Evolutionary conservation across 805 yeast species (phyloP), one percentile per base, ranked within the genome.

Genomic region (Novakomyces olei): DNA sequence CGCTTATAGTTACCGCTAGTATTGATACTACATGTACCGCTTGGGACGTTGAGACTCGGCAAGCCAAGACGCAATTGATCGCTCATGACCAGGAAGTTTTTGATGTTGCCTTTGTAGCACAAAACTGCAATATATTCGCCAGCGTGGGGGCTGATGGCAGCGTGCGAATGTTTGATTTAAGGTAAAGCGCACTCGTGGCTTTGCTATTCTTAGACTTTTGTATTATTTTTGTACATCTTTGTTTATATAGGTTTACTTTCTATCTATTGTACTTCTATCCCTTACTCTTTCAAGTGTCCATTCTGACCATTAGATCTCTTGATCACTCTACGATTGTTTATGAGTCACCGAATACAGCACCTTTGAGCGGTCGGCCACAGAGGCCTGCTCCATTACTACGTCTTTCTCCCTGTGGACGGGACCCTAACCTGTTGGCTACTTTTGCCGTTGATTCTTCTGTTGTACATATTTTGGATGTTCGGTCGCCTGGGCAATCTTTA

Each of bases 11-110:
- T 24, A 79, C 95, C 1, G 68, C 85, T 39, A 72, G 88, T 15
- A 78, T 85, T 7, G 98, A 88, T 53, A 88, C 98, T 1, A 88
- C 98, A 1, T 88, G 98, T 54, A 83, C 96, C 1, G 70, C 81
- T 3, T 88, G 98, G 96, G 96, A 88, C 53, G 51, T 81, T 20
- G 53, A 60, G 16, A 63, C 69, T 27, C 65, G 72, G 15, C 57
- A 61, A 3, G 92, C 92, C 10, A 77, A 75, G 47, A 85, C 96
- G 1, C 95, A 88, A 54, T 60, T 88, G 30, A 88, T 88, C 41
- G 96, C 98, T 0, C 98, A 88, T 52, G 98, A 88, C 49, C 69
- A 74, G 40, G 95, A 81, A 51, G 98, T 88, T 3, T 79, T 69
- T 49, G 98, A 88, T 49, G 96, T 83, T 19, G 67, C 76, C 39